phyloP scores from a whole-genome alignment of 441 rosid genomes.

The Gossypium trilobum region DNA sequence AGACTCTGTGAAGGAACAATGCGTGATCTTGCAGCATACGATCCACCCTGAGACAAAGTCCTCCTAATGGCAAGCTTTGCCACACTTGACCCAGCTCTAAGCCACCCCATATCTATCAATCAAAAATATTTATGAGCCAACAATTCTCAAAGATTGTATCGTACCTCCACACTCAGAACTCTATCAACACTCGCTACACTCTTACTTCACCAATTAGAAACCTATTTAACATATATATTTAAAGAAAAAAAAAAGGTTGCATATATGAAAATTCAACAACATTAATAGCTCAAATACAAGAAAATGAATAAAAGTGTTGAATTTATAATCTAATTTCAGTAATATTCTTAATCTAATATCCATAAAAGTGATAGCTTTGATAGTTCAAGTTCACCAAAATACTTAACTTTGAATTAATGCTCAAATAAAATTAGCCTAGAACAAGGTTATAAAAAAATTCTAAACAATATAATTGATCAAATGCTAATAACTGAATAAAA shows the following conservation, averaged over 20 bases:
- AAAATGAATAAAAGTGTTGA: background rate
- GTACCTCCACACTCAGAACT: background rate
- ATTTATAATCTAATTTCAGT: background rate
- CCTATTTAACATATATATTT: background rate
- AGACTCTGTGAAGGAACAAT: constrained; percentile 39
- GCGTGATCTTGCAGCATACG: constrained; percentile 46
- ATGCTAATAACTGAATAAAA: background rate
- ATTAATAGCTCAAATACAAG: background rate
- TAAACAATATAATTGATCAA: background rate
- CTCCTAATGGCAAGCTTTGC: constrained; percentile 66
- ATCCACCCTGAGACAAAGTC: constrained; percentile 50
- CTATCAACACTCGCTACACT: constrained; percentile 8
- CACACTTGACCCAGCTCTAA: constrained; percentile 57
- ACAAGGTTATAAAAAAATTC: background rate
- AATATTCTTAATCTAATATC: background rate
- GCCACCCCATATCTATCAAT: constrained; percentile 34
- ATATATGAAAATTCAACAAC: background rate
- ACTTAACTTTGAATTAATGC: background rate
- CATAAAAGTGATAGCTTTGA: background rate
- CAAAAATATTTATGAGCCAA: constrained; percentile 9
- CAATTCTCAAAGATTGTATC: background rate
- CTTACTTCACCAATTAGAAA: constrained; percentile 8
- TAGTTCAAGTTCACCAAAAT: background rate
- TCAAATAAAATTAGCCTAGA: background rate
- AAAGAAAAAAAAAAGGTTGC: background rate